Base-by-base conservation (phyloP, 257 asterid genomes). In the Ilex asprella region DNA sequence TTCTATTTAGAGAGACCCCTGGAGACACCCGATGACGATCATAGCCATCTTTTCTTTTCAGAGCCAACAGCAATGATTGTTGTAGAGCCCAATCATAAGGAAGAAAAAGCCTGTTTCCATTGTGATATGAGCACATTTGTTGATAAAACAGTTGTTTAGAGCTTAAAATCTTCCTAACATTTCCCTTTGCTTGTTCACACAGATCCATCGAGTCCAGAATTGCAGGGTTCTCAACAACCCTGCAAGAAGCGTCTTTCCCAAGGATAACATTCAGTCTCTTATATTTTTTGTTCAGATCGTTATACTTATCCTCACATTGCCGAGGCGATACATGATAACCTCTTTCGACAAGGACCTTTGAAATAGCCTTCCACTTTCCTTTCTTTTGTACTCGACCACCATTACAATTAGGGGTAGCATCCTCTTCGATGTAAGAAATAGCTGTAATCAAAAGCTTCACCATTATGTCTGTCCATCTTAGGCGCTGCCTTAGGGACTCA, bases 231-330 rank as follows among this genome's bases (percentile, higher is more conserved):
- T 75, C 76, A 2, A 81, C 73, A 21, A 81, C 78, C 32, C 67
- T 30, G 51, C 59, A 63, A 10, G 80, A 66, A 43, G 8, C 58
- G 9, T 58, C 61, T 13, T 44, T 77, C 16, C 89, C 89, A 0
- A 84, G 80, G 10, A 79, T 53, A 5, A 67, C 79, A 30, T 66
- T 77, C 69, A 86, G 49, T 51, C 81, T 72, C 74, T 68, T 75
- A 67, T 65, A 81, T 75, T 75, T 84, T 46, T 79, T 77, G 67
- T 73, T 81, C 58, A 86, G 67, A 59, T 73, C 84, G 41, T 83
- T 79, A 71, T 81, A 79, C 32, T 86, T 86, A 58, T 83, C 90
- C 73, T 81, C 86, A 61, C 88, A 83, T 59, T 84, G 95, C 58
- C 81, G 91, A 43, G 91, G 84, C 0, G 89, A 79, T 12, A 79